Conservation (phyloP, 305 asterid species). For the Fraxinus sp. region DNA sequence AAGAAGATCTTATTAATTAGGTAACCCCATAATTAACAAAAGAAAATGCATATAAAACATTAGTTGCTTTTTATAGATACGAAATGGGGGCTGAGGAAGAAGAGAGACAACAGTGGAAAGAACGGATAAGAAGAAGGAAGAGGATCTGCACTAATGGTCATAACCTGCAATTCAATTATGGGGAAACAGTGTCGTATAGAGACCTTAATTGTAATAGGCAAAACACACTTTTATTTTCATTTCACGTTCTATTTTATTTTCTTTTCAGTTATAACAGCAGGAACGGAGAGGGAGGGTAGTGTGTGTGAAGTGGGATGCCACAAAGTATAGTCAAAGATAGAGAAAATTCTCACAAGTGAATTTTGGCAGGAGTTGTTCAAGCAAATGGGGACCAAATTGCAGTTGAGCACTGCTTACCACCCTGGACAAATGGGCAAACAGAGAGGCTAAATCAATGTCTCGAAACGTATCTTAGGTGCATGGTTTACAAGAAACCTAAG, state of each 20-base stretch:
- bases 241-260: too few relatives aligned
- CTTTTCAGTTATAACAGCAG: not conserved
- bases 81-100: not conserved
- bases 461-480: too few relatives aligned
- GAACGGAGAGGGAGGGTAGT: not conserved
- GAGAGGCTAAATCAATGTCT: too few relatives aligned
- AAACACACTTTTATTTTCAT: not conserved
- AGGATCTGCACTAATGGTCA: not conserved
- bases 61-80: not conserved
- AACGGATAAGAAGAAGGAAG: not conserved
- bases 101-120: not conserved
- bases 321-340: too few relatives aligned
- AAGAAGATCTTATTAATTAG: slow-evolving; percentile 14
- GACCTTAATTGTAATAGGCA: not conserved
- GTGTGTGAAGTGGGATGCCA: not conserved
- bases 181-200: not conserved
- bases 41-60: not conserved
- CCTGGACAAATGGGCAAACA: too few relatives aligned
- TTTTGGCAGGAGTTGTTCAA: too few relatives aligned
- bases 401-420: too few relatives aligned
- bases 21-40: not conserved
- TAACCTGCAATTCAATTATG: not conserved
- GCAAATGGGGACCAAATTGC: too few relatives aligned
- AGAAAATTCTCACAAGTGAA: too few relatives aligned
- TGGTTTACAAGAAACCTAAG: too few relatives aligned